Evolutionary conservation across 257 asterid genomes (phyloP), one percentile per base, ranked within the genome.

Genomic region (Solanum commersonii): DNA sequence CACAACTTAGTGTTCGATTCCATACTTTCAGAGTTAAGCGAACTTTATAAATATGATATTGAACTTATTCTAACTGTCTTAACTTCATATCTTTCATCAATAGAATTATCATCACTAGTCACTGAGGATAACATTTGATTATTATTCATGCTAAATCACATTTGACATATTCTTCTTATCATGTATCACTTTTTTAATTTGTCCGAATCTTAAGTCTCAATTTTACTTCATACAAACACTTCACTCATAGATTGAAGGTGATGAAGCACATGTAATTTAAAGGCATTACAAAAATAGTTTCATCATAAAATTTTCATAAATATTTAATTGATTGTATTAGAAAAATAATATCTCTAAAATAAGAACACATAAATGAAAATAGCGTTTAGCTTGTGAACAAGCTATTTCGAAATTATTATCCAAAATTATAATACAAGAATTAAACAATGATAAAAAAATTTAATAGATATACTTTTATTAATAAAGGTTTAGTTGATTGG

Each of bases 61-160:
- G 29, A 2, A 0, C 9, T 18, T 4, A 18, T 8, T 56, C 0
- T 56, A 2, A 56, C 1, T 0, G 5, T 56, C 11, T 56, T 56
- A 56, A 20, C 65, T 56, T 46, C 7, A 49, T 4, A 49, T 49
- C 7, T 49, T 56, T 56, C n/a, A 56, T 56, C 10, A 18, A 0
- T 60, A 9, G 13, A 23, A 23, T 23, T 60, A 22, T 9, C 13
- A 2, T 60, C 14, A 3, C 12, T 0, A 9, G 0, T 9, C 1
- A 23, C 3, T 60, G 15, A 60, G 6, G 27, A 23, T 0, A 23
- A 23, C 15, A 23, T 23, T 63, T 63, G 7, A 23, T 23, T 63
- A 63, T 10, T 63, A 10, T 63, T 10, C 7, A 4, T 10, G 15
- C 14, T 63, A 23, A 11, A 35, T 63, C 29, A 23, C 7, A 23